Evolutionary conservation across 768 basidiomycete genomes (phyloP).

Genomic region (Lactarius hengduanensis): DNA sequence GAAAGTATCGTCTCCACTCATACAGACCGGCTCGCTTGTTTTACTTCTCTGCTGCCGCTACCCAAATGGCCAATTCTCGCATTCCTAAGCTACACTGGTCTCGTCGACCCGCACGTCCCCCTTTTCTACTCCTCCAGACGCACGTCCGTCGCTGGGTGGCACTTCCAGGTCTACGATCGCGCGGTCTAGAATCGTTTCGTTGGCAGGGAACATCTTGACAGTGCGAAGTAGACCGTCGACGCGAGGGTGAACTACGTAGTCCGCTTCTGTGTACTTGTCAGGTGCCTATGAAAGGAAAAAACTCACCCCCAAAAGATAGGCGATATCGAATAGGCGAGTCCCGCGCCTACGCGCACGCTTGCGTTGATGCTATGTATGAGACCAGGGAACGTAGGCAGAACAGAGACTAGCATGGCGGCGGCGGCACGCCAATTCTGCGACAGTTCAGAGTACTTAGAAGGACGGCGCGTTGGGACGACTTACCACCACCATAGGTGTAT

Average conservation of each 20-base stretch:
- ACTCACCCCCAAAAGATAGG: slow-evolving; percentile 71
- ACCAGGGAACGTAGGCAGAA: slow-evolving; percentile 73
- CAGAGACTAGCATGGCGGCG: slow-evolving; percentile 62
- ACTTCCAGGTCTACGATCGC: slow-evolving; percentile 13
- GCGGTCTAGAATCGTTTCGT: slow-evolving; percentile 26
- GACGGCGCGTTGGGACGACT: slow-evolving; percentile 33
- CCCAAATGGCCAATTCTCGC: not conserved
- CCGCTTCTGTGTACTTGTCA: not conserved
- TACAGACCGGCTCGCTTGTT: not conserved
- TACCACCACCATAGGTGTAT: slow-evolving; percentile 72
- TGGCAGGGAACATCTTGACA: slow-evolving; percentile 24
- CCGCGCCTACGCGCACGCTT: slow-evolving; percentile 57
- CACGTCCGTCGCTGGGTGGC: not conserved
- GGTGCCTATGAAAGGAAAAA: not conserved
- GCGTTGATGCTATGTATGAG: slow-evolving; percentile 73
- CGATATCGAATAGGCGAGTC: slow-evolving; percentile 60
- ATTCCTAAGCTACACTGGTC: not conserved
- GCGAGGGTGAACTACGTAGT: slow-evolving; percentile 21
- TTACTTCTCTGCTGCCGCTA: not conserved
- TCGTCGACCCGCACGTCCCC: not conserved
- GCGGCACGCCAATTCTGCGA: slow-evolving; percentile 79
- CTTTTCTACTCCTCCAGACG: not conserved
- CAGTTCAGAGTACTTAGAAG: not conserved
- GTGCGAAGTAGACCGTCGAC: slow-evolving; percentile 18
- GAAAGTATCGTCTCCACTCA: not conserved